phyloP scores from a whole-genome alignment of 176 grass and related monocot species.

The Aegilops tauschii region DNA sequence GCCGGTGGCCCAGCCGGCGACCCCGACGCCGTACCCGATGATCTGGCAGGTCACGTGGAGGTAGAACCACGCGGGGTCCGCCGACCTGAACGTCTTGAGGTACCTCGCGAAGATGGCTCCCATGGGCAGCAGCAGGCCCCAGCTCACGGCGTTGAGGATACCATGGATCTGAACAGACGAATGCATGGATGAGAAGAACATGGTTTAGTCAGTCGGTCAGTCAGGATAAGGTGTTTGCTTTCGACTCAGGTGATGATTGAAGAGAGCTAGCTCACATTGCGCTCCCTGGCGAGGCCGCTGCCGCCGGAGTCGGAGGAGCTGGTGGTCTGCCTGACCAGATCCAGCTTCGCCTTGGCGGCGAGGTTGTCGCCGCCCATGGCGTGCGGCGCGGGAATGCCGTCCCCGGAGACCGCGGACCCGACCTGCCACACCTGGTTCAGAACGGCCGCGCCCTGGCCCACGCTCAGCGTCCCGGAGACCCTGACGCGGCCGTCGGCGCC shows the following conservation, averaged over 20 bases:
- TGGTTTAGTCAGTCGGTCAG: not conserved
- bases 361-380: not conserved
- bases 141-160: constrained; percentile 78
- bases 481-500: constrained; percentile 38
- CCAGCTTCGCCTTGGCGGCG: constrained; percentile 48
- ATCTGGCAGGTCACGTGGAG: constrained; percentile 72
- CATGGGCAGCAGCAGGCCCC: constrained; percentile 76
- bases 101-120: constrained; percentile 75
- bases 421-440: constrained; percentile 87
- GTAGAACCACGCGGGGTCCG: constrained; percentile 83
- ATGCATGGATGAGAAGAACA: not conserved
- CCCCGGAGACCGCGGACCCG: not conserved
- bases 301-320: constrained; percentile 17
- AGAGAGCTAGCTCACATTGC: constrained; percentile 57
- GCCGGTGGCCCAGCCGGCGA: constrained; percentile 76
- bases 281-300: constrained; percentile 18
- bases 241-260: not conserved
- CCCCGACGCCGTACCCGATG: constrained; percentile 61
- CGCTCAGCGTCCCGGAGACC: constrained; percentile 49
- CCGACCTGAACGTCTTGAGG: constrained; percentile 67
- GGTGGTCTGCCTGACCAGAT: constrained; percentile 47
- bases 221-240: not conserved
- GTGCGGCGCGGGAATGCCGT: not conserved
- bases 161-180: constrained; percentile 54
- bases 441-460: constrained; percentile 21